These are phyloP conservation scores for Capronia americana DNA, from an alignment of 2,329 filamentous ascomycete genomes.

Conservation along the genomic window DNA sequence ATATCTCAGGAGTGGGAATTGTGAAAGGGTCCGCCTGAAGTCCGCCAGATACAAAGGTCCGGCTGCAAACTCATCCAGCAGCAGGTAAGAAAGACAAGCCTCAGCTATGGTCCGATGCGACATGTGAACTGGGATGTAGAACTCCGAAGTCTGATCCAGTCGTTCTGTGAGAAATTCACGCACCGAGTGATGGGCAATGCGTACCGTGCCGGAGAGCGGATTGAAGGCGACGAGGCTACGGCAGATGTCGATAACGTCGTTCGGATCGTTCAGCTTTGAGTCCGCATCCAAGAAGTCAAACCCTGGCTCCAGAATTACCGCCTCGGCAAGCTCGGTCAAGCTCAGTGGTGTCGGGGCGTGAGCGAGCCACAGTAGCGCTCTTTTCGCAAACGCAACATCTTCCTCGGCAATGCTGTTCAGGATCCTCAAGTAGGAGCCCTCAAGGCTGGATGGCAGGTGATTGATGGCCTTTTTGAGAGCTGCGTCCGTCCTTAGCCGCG, in stretches of 20 bases:
- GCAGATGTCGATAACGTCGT: constrained; percentile 34
- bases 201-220: constrained; percentile 16
- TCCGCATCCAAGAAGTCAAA: constrained; percentile 28
- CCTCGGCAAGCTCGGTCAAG: constrained; percentile 34
- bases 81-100: constrained; percentile 28
- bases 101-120: constrained; percentile 31
- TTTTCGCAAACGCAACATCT: constrained; percentile 28
- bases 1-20: constrained; percentile 29
- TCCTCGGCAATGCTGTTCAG: constrained; percentile 25
- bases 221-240: constrained; percentile 30
- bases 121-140: constrained; percentile 19
- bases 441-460: constrained; percentile 29
- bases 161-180: constrained; percentile 29
- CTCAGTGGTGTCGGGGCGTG: constrained; percentile 29
- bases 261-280: constrained; percentile 26
- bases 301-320: constrained; percentile 33
- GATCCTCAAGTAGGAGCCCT: constrained; percentile 33
- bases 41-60: constrained; percentile 20
- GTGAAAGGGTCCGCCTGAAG: constrained; percentile 10
- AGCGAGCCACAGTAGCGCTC: constrained; percentile 33
- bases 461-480: constrained; percentile 31
- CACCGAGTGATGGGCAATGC: constrained; percentile 33
- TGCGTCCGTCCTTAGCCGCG: constrained; percentile 26
- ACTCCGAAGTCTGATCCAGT: constrained; percentile 14
- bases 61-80: constrained; percentile 26